These are phyloP conservation scores for Pichia sp. DNA, from an alignment of 1,139 yeast species.

Conservation along the genomic window DNA sequence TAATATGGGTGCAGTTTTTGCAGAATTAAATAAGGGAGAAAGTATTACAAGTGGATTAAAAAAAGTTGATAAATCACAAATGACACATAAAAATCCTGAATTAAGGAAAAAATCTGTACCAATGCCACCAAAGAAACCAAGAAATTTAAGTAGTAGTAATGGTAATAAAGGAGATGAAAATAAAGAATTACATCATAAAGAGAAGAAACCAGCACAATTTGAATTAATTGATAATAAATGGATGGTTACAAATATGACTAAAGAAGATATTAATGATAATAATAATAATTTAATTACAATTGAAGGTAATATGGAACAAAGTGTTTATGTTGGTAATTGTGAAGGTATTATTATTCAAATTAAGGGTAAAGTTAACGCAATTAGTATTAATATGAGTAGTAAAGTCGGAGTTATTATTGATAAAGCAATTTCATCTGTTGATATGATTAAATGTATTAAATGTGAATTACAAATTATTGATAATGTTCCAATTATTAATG, in stretches of 20 bases:
- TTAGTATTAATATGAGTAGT: conserved; percentile 68
- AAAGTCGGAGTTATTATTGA: conserved; percentile 77
- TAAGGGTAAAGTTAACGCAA: conserved; percentile 87
- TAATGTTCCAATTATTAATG: conserved; percentile 69
- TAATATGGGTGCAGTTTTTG: conserved; percentile 81
- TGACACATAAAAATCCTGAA: conserved; percentile 91
- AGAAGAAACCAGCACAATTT: conserved; percentile 58
- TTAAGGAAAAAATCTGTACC: conserved; percentile 49
- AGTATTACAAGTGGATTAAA: conserved; percentile 76
- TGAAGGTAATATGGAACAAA: conserved; percentile 80
- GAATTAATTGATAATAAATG: conserved; percentile 85
- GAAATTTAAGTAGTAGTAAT: conserved; percentile 31
- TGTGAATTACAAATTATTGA: conserved; percentile 85
- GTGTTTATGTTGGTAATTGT: conserved; percentile 84
- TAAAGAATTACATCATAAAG: background rate
- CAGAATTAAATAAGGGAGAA: conserved; percentile 85
- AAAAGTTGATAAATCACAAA: conserved; percentile 88
- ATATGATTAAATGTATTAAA: conserved; percentile 71
- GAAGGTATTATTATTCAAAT: conserved; percentile 66
- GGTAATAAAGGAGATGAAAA: conserved; percentile 19
- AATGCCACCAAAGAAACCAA: conserved; percentile 54
- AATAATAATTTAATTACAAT: conserved; percentile 54
- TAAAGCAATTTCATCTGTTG: conserved; percentile 80
- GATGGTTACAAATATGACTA: conserved; percentile 69
- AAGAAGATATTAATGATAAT: conserved; percentile 33